Conservation (phyloP, 805 yeast genomes). For the Phaffomyces antillensis region DNA sequence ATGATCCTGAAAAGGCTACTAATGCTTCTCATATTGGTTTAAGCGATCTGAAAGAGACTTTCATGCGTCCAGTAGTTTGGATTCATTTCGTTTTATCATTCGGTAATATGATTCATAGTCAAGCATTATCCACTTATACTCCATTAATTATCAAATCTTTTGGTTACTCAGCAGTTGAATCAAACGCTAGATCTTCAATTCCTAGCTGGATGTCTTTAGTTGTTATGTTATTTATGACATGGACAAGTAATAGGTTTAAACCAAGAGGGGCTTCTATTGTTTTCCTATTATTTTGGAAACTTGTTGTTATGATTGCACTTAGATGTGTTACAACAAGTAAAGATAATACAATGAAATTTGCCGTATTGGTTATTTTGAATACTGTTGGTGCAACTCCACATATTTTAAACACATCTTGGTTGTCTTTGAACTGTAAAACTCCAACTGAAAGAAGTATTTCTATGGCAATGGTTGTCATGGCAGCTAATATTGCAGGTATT, state of each 20-base stretch:
- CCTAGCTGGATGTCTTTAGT: conserved; percentile 1
- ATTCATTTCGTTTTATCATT: neutral
- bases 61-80: neutral
- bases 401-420: neutral
- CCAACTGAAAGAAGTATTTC: conserved; percentile 1
- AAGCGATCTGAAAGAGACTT: neutral
- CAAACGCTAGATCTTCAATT: conserved; percentile 2
- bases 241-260: neutral
- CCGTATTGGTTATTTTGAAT: neutral
- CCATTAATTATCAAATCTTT: conserved; percentile 1
- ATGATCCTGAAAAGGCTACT: neutral
- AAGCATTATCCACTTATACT: neutral
- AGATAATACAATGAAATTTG: neutral
- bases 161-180: conserved; percentile 1
- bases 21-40: neutral
- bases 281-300: no score
- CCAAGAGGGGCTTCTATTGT: neutral
- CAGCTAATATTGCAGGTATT: conserved; percentile 5
- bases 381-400: neutral
- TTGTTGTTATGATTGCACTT: neutral
- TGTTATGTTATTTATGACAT: neutral
- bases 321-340: neutral
- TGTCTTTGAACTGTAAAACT: neutral
- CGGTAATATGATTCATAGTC: neutral
- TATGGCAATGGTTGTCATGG: conserved; percentile 2